Conservation (phyloP, 2,329 filamentous ascomycete species). For the Colletotrichum sp. region DNA sequence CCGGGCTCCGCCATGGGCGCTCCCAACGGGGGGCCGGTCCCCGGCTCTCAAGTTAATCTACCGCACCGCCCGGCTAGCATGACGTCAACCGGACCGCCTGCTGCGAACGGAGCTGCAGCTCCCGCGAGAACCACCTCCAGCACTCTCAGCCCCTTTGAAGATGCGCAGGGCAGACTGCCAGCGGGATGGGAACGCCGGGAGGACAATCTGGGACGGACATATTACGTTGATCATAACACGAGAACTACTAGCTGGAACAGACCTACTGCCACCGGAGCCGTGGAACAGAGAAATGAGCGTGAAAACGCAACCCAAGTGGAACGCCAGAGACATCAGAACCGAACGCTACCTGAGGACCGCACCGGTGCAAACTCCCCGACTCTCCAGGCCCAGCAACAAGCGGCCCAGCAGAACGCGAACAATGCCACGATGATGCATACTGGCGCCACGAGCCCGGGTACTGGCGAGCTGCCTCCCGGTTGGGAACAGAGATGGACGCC, state of each 20-base stretch:
- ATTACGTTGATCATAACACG: slow-evolving; percentile 98
- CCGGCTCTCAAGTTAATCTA: slow-evolving; percentile 44
- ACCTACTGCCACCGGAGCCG: slow-evolving; percentile 78
- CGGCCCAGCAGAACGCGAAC: slow-evolving; percentile 47
- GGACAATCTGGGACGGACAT: slow-evolving; percentile 92
- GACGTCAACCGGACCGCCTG: slow-evolving; percentile 32
- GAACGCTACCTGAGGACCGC: slow-evolving; percentile 92
- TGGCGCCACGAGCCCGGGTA: slow-evolving; percentile 90
- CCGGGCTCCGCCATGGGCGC: slow-evolving; percentile 59
- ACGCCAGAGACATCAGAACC: slow-evolving; percentile 90
- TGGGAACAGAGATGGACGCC: slow-evolving; percentile 98
- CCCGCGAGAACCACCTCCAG: slow-evolving; percentile 33
- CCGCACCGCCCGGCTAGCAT: slow-evolving; percentile 53
- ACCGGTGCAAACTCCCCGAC: slow-evolving; percentile 93
- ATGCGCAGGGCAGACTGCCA: slow-evolving; percentile 90
- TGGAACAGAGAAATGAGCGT: slow-evolving; percentile 77
- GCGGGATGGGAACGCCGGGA: slow-evolving; percentile 95
- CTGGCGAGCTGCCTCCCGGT: slow-evolving; percentile 90
- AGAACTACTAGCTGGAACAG: slow-evolving; percentile 96
- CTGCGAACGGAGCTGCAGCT: slow-evolving; percentile 37
- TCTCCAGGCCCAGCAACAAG: slow-evolving; percentile 56
- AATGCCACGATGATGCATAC: slow-evolving; percentile 91
- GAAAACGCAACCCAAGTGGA: slow-evolving; percentile 94
- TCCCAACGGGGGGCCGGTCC: slow-evolving; percentile 45
- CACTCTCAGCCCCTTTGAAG: slow-evolving; percentile 88